Base-by-base conservation (phyloP, 805 yeast species). In the Suhomyces kilbournensis region DNA sequence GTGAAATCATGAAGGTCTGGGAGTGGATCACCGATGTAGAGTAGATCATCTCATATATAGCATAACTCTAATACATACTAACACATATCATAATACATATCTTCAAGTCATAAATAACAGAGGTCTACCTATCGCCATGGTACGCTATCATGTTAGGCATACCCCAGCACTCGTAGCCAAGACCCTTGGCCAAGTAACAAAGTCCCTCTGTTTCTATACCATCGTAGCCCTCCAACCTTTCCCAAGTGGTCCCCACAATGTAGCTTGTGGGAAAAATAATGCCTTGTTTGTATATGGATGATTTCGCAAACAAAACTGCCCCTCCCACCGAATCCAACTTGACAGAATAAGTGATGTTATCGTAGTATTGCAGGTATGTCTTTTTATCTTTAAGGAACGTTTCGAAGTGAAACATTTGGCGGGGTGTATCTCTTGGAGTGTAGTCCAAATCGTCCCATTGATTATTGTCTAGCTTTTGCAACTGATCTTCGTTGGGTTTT, bases 1-100 rank as follows among this genome's bases (percentile, higher is more conserved):
- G 97, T 15, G 97, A 91, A 58, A 88, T 91, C 54, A 82, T 88
- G 78, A 83, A 84, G 63, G 89, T 89, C 34, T 88, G 96, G 90
- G 90, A 90, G 63, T 91, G 97, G 97, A 77, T 84, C 35, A 82
- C 68, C 43, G 68, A 61, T 42, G 48, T 61, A 32, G 43, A 46
- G n/a, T 46, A 23, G 47, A 10, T 28, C 32, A 28, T 28, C 32
- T 28, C 32, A 30, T 38, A 38, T 38, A 38, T 38, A 38, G 42
- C 42, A 38, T 38, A 19, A 38, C 23, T n/a, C n/a, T 38, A 38
- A 38, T 38, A 38, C 42, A 38, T 17, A 38, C n/a, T 19, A 17
- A 7, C 19, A 15, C 20, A 14, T 17, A 38, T 8, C 19, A 28
- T 9, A 17, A 7, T 38, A 15, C 20, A 14, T 17, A 38, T 8